Base-by-base conservation (phyloP, 2,329 filamentous ascomycete genomes). In the Ceratocystis alfenasii region DNA sequence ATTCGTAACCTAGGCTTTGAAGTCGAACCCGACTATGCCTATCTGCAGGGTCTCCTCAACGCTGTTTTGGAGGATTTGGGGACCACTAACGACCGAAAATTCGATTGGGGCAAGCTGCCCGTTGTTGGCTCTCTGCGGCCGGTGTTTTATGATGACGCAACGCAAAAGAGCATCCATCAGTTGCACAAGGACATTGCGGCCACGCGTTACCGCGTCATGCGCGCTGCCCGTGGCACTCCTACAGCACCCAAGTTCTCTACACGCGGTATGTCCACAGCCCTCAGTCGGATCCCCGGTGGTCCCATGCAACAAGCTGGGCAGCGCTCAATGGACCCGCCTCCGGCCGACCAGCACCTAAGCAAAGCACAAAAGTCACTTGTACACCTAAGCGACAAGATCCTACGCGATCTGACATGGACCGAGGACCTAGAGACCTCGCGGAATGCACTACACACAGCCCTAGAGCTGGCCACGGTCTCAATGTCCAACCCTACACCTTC, bases 281-380 rank as follows among this genome's bases (percentile, higher is more conserved):
- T 64, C 3, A 45, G 36, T 46, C 41, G 55, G 20, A 63, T 41
- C 15, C 59, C 65, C 20, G 30, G 36, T 8, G 48, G 59, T 7
- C 65, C 65, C 5, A 59, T 48, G 44, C 25, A 33, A 15, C 10
- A 60, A 22, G 44, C 41, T 12, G n/a, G 17, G 30, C n/a, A 22
- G 5, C 62, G 55, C 20, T 20, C 50, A n/a, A 22, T 10, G 17
- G 62, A 41, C 6, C 53, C 65, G 28, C 65, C 65, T 17, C 65
- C 65, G 1, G 65, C 65, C 17, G 65, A 67, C 17, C 62, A 67
- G 36, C 65, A 67, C 20, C 62, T 67, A 6, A 67, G 57, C 62
- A 67, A 67, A 46, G 65, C 61, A 3, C 65, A 67, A 45, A 64
- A 64, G 36, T 64, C 55, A 3, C 36, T 67, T 22, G 53, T 64